Conservation (phyloP, 1,284 basidiomycete species). For the Trametes hirsuta region DNA sequence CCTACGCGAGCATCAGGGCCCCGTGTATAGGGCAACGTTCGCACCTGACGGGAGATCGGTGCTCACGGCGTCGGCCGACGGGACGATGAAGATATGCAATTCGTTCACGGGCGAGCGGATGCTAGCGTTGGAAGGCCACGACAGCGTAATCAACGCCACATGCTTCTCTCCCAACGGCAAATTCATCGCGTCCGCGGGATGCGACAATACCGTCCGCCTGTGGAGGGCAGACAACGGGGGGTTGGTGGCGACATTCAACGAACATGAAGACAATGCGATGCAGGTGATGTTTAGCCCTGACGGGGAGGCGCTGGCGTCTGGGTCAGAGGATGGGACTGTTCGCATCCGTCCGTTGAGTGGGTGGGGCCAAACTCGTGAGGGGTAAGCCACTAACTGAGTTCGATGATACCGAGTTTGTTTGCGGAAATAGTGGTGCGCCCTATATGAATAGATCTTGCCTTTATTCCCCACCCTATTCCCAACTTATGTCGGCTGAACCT, state of each 20-base stretch:
- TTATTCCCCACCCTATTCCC: no score
- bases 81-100: background rate
- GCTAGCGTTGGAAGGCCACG: constrained; percentile 5
- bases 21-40: background rate
- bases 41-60: background rate
- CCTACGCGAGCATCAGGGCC: constrained; percentile 1
- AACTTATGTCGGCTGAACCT: no score
- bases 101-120: background rate
- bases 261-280: constrained; percentile 20
- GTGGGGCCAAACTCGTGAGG: background rate
- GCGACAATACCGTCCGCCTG: constrained; percentile 27
- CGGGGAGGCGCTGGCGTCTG: constrained; percentile 18
- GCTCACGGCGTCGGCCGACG: background rate
- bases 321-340: constrained; percentile 22
- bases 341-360: constrained; percentile 7
- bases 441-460: no score
- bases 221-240: constrained; percentile 24
- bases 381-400: background rate
- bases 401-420: no score
- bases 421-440: no score
- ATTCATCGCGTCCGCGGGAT: constrained; percentile 22
- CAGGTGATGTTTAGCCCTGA: constrained; percentile 23
- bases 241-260: constrained; percentile 13
- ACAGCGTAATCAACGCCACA: constrained; percentile 19
- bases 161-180: constrained; percentile 27